Evolutionary conservation across 495 filamentous ascomycete genomes (phyloP).

Genomic region (Hypoxylon lenormandii): DNA sequence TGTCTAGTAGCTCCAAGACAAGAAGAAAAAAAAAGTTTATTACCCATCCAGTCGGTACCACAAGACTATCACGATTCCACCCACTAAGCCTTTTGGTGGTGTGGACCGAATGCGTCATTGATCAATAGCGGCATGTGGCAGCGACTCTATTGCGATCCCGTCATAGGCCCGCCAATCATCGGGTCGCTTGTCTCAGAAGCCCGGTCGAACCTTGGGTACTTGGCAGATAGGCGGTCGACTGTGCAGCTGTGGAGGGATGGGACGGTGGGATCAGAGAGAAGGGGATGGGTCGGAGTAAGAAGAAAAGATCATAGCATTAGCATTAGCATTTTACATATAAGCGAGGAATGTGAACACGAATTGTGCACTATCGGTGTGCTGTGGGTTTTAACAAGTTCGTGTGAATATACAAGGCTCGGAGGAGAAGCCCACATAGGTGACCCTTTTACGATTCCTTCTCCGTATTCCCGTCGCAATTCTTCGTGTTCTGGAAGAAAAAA

Average conservation of each 20-base stretch:
- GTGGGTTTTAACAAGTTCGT: background rate
- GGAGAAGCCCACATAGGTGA: background rate
- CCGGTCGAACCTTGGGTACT: conserved; percentile 35
- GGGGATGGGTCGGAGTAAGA: background rate
- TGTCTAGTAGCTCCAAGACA: background rate
- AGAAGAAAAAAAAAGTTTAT: conserved; percentile 35
- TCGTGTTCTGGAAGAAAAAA: conserved; percentile 30
- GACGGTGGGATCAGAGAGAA: background rate
- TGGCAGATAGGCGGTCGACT: conserved; percentile 19
- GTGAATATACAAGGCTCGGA: background rate
- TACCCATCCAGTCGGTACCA: conserved; percentile 29
- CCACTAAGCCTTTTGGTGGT: conserved; percentile 28
- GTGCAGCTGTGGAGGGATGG: conserved; percentile 22
- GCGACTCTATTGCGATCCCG: conserved; percentile 38
- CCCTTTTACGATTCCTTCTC: background rate
- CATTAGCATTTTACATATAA: conserved; percentile 9
- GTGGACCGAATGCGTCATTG: conserved; percentile 51
- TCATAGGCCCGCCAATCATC: conserved; percentile 45
- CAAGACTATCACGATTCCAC: conserved; percentile 29
- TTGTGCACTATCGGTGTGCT: background rate
- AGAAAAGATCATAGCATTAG: too few species aligned
- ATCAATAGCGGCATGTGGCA: conserved; percentile 44
- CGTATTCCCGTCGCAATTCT: conserved; percentile 22
- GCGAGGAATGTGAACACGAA: conserved; percentile 32
- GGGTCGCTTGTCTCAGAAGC: conserved; percentile 41